Evolutionary conservation across 176 grass and related monocot species (phyloP), one percentile per base, ranked within the genome.

Genomic region (Triticum dicoccoides): DNA sequence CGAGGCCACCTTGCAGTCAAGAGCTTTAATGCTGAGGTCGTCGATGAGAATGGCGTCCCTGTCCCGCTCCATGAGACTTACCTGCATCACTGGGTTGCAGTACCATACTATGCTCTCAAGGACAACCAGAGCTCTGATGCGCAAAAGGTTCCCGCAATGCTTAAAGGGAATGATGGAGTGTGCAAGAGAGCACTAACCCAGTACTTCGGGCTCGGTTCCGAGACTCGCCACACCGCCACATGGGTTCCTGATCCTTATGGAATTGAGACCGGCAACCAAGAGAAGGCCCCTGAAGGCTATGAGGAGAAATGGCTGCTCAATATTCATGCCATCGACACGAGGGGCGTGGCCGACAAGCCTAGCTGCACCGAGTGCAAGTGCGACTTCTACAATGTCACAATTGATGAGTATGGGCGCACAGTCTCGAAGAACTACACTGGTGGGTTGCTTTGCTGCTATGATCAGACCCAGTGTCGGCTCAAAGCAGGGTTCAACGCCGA

Each of bases 241-340:
- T 98, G 93, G 96, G 84, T 98, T 21, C 96, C 96, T 29, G 93
- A 94, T 47, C 96, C 96, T 9, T 98, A 96, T 2, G 96, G 91
- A 27, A 94, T 98, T n/a, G 93, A 94, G 75, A 29, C 77, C 0
- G 96, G 96, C 34, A 64, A 91, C 15, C 82, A 82, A 2, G 69
- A 39, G 59, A 87, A 64, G 9, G 52, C 89, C 14, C 93, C 93
- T 10, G 58, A 88, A 44, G 96, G 88, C 5, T 94, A 89, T 11
- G 92, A 94, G 79, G 79, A 98, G 87, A 82, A 75, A n/a, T 98
- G 96, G 96, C 0, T 94, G 12, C 33, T 98, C 24, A 96, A 94
- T 24, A 77, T 98, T 1, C 96, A 98, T 5, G 93, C 93, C 25
- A 96, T 98, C 12, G 96, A 98, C 83, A 98, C 93, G 0, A 74